Base-by-base conservation (phyloP, 495 filamentous ascomycete genomes). In the Xylaria telfairii region DNA sequence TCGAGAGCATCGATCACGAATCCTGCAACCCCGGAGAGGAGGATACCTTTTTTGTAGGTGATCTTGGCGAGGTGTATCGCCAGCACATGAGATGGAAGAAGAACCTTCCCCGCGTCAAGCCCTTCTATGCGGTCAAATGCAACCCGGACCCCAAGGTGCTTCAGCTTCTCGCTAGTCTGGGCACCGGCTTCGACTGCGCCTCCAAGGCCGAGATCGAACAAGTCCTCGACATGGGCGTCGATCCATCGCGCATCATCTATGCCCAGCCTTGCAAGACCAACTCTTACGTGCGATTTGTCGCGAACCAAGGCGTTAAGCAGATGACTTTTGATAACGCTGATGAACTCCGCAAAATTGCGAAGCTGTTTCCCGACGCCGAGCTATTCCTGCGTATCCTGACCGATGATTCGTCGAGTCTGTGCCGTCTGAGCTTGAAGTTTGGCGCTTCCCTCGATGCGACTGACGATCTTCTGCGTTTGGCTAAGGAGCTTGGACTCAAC, bases 311-410 rank as follows among this genome's bases (percentile, higher is more conserved):
- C 70, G 95, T 99, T 75, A 96, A 93, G 84, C 94, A 97, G 85
- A 98, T 99, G 94, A 98, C 96, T 13, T 98, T 98, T 75, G 96
- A 99, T 85, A 98, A 98, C 75, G 90, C 93, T 72, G 96, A 98
- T 77, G 96, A 99, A 84, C 88, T 99, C 42, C 93, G 95, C 88
- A 98, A 99, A 87, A 96, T 96, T 81, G 95, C 96, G 78, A 89
- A 92, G 72, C 87, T 93, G 71, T 97, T 88, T 77, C 96, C 96
- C 13, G 90, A 89, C 28, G 96, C 96, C 42, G 92, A 97, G 82
- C 89, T 98, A 17, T 94, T 92, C 83, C 87, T 99, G 42, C 94
- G 96, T 71, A 98, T 99, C 78, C 82, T 94, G 71, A 98, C 96
- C 28, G 96, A 99, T 80, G 96, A 99, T 78, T 97, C 96, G 21